Base-by-base conservation (phyloP, 768 basidiomycete species). In the Udeniomyces megalosporus region DNA sequence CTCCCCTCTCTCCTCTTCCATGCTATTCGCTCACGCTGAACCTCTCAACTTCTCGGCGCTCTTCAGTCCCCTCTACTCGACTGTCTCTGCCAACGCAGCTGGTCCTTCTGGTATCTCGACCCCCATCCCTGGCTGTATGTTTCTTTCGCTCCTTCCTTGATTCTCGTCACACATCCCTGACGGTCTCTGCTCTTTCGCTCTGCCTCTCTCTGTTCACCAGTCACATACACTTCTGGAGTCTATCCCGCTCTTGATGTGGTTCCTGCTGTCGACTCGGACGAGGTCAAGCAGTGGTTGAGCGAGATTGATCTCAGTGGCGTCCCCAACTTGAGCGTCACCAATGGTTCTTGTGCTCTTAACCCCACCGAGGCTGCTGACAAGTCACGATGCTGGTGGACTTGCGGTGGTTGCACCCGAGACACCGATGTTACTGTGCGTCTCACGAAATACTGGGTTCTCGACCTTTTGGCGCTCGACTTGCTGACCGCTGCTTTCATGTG, bases 361-460 rank as follows among this genome's bases (percentile, higher is more conserved):
- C 34, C 61, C 38, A 53, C 22, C 4, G 61, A 52, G 11, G 54
- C 61, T 42, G 61, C 61, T 22, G 61, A 62, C 38, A 22, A 14
- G 1, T 1, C 1, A 29, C 61, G 61, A 48, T 62, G 61, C 73
- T 88, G 86, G 86, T 88, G 84, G 85, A 84, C 84, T 12, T 87
- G 85, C 69, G 79, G 81, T 68, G 82, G 83, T 22, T 56, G 32
- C 34, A 51, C 34, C 48, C 32, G 34, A 28, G 45, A 61, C 42
- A 61, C 60, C 52, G 60, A 61, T 45, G 45, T 61, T 53, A 53
- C 52, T 31, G 52, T 38, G 22, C 31, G 53, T 55, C 15, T 4
- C n/a, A 3, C n/a, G n/a, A n/a, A n/a, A n/a, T n/a, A n/a, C n/a
- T n/a, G n/a, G n/a, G n/a, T n/a, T n/a, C n/a, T n/a, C n/a, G n/a